Conservation (phyloP, 2,329 filamentous ascomycete species). For the Claviceps maximensis region DNA sequence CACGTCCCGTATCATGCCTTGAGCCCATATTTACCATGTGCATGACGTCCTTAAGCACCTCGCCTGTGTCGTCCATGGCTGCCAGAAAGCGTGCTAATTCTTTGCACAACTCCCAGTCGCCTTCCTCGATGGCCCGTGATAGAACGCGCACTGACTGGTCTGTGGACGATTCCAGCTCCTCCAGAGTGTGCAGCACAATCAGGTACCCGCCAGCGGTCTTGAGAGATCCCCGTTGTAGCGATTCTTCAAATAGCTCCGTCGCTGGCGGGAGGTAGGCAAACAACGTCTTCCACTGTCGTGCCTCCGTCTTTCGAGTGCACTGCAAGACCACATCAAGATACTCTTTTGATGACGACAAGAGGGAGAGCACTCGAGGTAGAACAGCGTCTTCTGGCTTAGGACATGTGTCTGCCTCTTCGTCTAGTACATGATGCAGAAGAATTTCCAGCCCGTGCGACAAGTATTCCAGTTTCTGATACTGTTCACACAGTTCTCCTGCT, state of each 20-base stretch:
- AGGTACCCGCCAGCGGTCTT: slow-evolving; percentile 96
- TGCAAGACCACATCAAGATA: slow-evolving; percentile 94
- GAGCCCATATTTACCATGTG: slow-evolving; percentile 38
- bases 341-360: slow-evolving; percentile 59
- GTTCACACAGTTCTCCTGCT: slow-evolving; percentile 68
- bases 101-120: slow-evolving; percentile 91
- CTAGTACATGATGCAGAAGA: slow-evolving; percentile 80
- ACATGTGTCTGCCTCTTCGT: slow-evolving; percentile 75
- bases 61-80: slow-evolving; percentile 76
- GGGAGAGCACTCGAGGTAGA: slow-evolving; percentile 48
- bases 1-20: slow-evolving; percentile 17
- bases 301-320: slow-evolving; percentile 93
- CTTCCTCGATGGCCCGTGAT: slow-evolving; percentile 64
- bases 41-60: slow-evolving; percentile 62
- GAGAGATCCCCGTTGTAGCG: slow-evolving; percentile 66
- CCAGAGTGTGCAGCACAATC: slow-evolving; percentile 79
- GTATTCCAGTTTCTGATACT: slow-evolving; percentile 79
- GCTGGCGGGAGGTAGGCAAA: slow-evolving; percentile 86
- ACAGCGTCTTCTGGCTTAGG: slow-evolving; percentile 50
- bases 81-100: slow-evolving; percentile 91
- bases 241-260: slow-evolving; percentile 86
- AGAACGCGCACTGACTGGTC: slow-evolving; percentile 74
- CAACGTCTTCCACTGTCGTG: slow-evolving; percentile 85
- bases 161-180: slow-evolving; percentile 54
- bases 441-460: slow-evolving; percentile 89